phyloP scores from a whole-genome alignment of 495 filamentous ascomycete species.

The Penicillium riverlandense region DNA sequence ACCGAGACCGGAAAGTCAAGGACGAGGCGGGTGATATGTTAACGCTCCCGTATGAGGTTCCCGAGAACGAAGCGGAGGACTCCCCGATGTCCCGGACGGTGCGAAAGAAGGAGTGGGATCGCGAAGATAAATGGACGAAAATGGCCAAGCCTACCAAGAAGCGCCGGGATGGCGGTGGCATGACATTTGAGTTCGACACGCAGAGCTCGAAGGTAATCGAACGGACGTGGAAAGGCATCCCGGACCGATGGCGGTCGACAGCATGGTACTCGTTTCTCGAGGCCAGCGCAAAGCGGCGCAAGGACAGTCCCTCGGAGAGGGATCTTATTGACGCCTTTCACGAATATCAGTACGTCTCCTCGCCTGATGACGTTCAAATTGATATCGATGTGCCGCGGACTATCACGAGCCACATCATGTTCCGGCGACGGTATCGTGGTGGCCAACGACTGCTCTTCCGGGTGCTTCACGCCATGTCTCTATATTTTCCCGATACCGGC shows the following conservation, averaged over 20 bases:
- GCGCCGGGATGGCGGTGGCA: conserved; percentile 62
- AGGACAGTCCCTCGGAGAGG: conserved; percentile 55
- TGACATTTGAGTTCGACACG: conserved; percentile 84
- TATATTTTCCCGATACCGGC: conserved; percentile 85
- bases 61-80: conserved; percentile 44
- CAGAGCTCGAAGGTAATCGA: conserved; percentile 79
- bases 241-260: conserved; percentile 87
- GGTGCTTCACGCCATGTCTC: conserved; percentile 81
- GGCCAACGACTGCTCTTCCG: conserved; percentile 90
- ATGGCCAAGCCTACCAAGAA: conserved; percentile 72
- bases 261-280: conserved; percentile 94
- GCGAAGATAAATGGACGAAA: conserved; percentile 93
- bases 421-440: conserved; percentile 80
- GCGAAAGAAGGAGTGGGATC: conserved; percentile 72
- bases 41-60: conserved; percentile 61
- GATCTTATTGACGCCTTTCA: conserved; percentile 64
- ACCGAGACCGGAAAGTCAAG: conserved; percentile 63
- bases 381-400: conserved; percentile 95
- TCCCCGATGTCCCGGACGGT: conserved; percentile 50
- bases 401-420: conserved; percentile 97
- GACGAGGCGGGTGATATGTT: conserved; percentile 91
- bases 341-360: conserved; percentile 61
- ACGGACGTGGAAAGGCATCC: conserved; percentile 96
- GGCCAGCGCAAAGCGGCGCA: conserved; percentile 64
- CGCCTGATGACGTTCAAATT: conserved; percentile 92